These are phyloP conservation scores for Scenedesmus sp. DNA, from an alignment of 163 green algal species.

Conservation along the genomic window DNA sequence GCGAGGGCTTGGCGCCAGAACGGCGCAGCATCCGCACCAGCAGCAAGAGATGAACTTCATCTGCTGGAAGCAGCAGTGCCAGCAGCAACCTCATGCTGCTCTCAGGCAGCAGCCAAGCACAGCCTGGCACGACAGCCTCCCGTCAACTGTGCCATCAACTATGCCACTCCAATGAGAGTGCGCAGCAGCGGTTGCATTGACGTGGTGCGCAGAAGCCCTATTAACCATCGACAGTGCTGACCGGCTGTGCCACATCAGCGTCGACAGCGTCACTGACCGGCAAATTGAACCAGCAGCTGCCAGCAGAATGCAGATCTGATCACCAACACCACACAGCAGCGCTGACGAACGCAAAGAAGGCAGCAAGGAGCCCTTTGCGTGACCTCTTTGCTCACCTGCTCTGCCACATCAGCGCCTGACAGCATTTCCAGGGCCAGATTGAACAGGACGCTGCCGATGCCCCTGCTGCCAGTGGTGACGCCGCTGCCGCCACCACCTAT, in stretches of 20 bases:
- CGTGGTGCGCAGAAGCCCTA: too few relatives aligned
- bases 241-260: too few relatives aligned
- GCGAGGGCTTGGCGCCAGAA: constrained; percentile 59
- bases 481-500: constrained; percentile 1
- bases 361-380: too few relatives aligned
- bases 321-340: too few relatives aligned
- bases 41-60: neutral
- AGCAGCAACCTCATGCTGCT: neutral
- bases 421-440: constrained; percentile 24
- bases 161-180: neutral
- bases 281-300: neutral
- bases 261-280: too few relatives aligned
- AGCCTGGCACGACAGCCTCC: too few relatives aligned
- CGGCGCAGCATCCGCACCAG: constrained; percentile 2
- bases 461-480: constrained; percentile 8
- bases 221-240: too few relatives aligned
- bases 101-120: too few relatives aligned
- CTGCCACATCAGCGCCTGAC: neutral
- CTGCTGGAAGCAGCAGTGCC: neutral
- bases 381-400: constrained; percentile 19
- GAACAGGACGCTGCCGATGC: constrained; percentile 34
- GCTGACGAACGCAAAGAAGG: too few relatives aligned
- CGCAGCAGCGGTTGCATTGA: too few relatives aligned
- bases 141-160: too few relatives aligned
- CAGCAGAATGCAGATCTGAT: too few relatives aligned